phyloP scores from a whole-genome alignment of 148 eudicot species.

The Rhododendron simsii region DNA sequence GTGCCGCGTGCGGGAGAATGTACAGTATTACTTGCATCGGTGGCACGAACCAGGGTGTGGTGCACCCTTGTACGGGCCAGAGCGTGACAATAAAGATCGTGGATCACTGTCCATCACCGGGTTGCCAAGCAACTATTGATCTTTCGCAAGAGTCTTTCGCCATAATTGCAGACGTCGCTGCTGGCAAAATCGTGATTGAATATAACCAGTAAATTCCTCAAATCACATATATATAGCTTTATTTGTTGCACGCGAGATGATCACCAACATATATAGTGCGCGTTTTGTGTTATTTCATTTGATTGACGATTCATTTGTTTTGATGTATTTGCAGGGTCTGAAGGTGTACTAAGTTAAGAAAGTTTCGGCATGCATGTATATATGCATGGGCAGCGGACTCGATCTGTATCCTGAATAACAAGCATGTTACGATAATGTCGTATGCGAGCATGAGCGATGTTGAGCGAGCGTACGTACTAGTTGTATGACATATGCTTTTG shows the following conservation, averaged over 20 bases:
- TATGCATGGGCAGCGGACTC: neutral
- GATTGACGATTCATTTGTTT: neutral
- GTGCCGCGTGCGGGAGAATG: conserved; percentile 26
- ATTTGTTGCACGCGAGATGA: neutral
- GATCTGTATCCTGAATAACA: neutral
- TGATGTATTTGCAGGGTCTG: neutral
- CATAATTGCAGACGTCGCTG: conserved; percentile 22
- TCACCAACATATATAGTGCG: too few relatives aligned
- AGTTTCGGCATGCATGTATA: neutral
- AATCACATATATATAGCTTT: neutral
- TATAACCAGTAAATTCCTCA: neutral
- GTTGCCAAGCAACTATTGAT: conserved; percentile 23
- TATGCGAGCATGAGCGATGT: neutral
- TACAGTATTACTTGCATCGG: conserved; percentile 29
- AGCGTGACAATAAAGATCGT: conserved; percentile 19
- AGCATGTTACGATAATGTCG: neutral
- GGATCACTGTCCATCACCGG: conserved; percentile 24
- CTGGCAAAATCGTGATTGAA: conserved; percentile 22
- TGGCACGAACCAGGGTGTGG: conserved; percentile 14
- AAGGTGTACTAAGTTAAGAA: neutral
- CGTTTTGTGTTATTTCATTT: neutral
- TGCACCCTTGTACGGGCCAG: conserved; percentile 24
- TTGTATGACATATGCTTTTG: too few relatives aligned
- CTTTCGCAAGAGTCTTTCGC: conserved; percentile 35
- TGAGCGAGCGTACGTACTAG: too few relatives aligned